A percentile compares a stretch with the other conserved stretches of the same genome.
phyloP scores from a whole-genome alignment of 2,329 filamentous ascomycete genomes.

The Neofusicoccum ribis region DNA sequence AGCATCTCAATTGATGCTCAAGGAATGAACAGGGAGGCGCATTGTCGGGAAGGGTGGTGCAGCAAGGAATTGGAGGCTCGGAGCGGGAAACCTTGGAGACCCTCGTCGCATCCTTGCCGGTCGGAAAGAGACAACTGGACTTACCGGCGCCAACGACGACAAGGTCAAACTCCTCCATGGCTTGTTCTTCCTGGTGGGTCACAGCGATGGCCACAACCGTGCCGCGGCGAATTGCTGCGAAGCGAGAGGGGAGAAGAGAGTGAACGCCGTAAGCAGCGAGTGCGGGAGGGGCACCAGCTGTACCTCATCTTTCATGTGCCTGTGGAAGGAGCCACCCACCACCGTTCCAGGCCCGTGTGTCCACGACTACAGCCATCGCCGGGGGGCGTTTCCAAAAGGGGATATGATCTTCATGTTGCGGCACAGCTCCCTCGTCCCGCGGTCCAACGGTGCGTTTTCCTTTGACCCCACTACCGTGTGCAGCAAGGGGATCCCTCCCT shows the following conservation, averaged over 20 bases:
- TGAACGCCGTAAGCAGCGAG: not conserved
- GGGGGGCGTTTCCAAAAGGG: not conserved
- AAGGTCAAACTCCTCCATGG: constrained; percentile 24
- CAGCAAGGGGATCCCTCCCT: not conserved
- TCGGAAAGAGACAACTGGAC: not conserved
- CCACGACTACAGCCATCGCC: not conserved
- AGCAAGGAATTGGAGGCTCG: not conserved
- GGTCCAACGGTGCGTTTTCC: not conserved
- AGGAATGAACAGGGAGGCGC: too few species aligned
- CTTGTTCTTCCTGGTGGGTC: not conserved
- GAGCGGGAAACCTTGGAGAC: not conserved
- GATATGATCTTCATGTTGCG: not conserved
- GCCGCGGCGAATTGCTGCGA: not conserved
- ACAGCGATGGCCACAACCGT: not conserved
- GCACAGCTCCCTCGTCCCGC: not conserved
- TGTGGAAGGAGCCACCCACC: not conserved
- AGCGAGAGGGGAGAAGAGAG: not conserved
- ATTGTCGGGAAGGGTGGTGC: not conserved
- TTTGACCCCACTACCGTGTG: not conserved
- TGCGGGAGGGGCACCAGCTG: not conserved
- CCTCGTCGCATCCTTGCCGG: not conserved
- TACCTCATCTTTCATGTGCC: not conserved
- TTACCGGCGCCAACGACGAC: constrained; percentile 34
- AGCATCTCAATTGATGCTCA: not conserved
- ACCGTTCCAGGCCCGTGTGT: not conserved